Evolutionary conservation across 805 yeast species (phyloP).

Genomic region (Cyberlindnera mycetangii): DNA sequence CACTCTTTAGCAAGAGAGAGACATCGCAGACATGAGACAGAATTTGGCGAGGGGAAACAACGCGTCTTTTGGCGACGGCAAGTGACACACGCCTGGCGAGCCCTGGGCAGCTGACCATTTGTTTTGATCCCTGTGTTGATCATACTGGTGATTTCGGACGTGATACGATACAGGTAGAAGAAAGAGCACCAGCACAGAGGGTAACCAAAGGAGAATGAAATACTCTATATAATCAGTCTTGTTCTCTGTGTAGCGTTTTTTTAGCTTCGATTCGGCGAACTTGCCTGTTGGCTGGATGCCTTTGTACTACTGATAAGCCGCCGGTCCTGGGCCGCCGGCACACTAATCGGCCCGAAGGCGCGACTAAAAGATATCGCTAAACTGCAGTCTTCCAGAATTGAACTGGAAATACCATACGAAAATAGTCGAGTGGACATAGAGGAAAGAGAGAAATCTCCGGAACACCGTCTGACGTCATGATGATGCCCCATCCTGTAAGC

Average conservation of each 20-base stretch:
- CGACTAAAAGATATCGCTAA: not conserved
- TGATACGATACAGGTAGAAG: not conserved
- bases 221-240: no score
- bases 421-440: not conserved
- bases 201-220: not conserved
- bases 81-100: constrained; percentile 50
- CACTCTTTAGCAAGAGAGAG: constrained; percentile 49
- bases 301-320: constrained; percentile 5
- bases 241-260: no score
- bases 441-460: not conserved
- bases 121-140: not conserved
- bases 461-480: no score
- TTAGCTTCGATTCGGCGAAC: not conserved
- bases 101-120: constrained; percentile 30
- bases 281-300: not conserved
- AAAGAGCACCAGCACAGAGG: not conserved
- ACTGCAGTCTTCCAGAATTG: not conserved
- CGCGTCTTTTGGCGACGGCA: constrained; percentile 60
- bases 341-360: not conserved
- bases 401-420: no score
- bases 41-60: constrained; percentile 50
- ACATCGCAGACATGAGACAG: constrained; percentile 56
- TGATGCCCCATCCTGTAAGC: no score
- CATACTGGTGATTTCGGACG: not conserved
- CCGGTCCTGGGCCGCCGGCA: constrained; percentile 3